Percentiles rank a stretch among this genome's conserved stretches.
phyloP scores from a whole-genome alignment of 83 land plant species.

The Diphasiastrum complanatum region DNA sequence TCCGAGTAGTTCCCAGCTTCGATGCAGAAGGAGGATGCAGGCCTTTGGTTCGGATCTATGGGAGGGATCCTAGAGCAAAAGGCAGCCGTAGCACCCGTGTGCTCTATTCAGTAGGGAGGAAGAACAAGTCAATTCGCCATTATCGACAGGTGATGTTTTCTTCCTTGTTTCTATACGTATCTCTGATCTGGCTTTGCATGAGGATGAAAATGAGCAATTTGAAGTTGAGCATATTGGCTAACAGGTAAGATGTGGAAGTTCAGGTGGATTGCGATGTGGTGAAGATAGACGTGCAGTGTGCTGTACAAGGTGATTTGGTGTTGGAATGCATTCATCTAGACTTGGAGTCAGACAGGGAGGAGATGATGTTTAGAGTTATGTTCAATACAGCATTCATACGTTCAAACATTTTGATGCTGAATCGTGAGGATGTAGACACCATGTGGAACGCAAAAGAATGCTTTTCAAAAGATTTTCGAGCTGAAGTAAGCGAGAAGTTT shows the following conservation, averaged over 20 bases:
- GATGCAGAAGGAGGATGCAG: slow-evolving; percentile 86
- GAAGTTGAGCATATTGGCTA: background rate
- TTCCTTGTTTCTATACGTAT: slow-evolving; percentile 11
- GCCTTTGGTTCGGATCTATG: slow-evolving; percentile 78
- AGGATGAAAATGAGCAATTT: background rate
- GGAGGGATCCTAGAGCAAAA: slow-evolving; percentile 55
- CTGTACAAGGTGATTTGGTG: slow-evolving; percentile 89
- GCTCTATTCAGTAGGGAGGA: slow-evolving; percentile 61
- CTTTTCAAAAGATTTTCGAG: slow-evolving; percentile 85
- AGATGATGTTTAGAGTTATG: slow-evolving; percentile 95
- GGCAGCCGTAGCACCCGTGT: slow-evolving; percentile 49
- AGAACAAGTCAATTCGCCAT: slow-evolving; percentile 47
- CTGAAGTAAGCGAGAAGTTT: slow-evolving; percentile 47
- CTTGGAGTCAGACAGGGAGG: slow-evolving; percentile 58
- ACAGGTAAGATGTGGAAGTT: too few relatives aligned
- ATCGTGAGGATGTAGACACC: slow-evolving; percentile 81
- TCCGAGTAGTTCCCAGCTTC: slow-evolving; percentile 67
- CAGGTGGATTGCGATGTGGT: slow-evolving; percentile 90
- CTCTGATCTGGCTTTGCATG: background rate
- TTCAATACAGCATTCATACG: slow-evolving; percentile 88
- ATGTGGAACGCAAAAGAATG: slow-evolving; percentile 83
- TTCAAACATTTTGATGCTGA: slow-evolving; percentile 85
- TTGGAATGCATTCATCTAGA: slow-evolving; percentile 79
- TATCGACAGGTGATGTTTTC: slow-evolving; percentile 56
- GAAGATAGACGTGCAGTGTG: slow-evolving; percentile 86